Conservation (phyloP, 106 monocot species). For the Allium cepa region DNA sequence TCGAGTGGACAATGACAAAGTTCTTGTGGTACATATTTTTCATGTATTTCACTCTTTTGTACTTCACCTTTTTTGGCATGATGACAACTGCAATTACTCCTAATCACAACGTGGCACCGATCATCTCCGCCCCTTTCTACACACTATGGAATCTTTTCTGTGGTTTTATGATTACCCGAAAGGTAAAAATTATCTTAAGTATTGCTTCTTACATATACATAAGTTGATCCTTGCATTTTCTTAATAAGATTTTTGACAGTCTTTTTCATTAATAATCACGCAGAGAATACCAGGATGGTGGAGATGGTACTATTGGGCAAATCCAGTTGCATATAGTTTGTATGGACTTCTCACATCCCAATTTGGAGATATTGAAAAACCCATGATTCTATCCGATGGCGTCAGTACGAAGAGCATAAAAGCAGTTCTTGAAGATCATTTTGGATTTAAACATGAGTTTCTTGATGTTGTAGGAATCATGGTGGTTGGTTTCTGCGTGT, state of each 20-base stretch:
- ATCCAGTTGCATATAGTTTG: slow-evolving; percentile 89
- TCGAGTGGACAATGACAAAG: slow-evolving; percentile 74
- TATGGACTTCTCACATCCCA: slow-evolving; percentile 94
- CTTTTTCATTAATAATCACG: slow-evolving; percentile 1
- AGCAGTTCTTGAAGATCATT: slow-evolving; percentile 56
- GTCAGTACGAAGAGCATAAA: slow-evolving; percentile 36
- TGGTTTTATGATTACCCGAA: slow-evolving; percentile 80
- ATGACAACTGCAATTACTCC: slow-evolving; percentile 97
- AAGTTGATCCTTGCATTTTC: too few species aligned
- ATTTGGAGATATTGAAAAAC: slow-evolving; percentile 60
- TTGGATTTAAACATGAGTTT: slow-evolving; percentile 74
- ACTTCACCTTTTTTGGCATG: slow-evolving; percentile 99
- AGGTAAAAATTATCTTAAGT: slow-evolving; percentile 33
- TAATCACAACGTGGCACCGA: slow-evolving; percentile 86
- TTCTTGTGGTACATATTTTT: slow-evolving; percentile 91
- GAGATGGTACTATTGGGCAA: slow-evolving; percentile 99
- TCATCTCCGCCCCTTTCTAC: slow-evolving; percentile 94
- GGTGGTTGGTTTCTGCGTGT: slow-evolving; percentile 63
- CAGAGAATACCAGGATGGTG: slow-evolving; percentile 94
- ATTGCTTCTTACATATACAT: neutral
- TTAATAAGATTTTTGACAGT: neutral
- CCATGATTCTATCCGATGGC: slow-evolving; percentile 66
- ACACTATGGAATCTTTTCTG: slow-evolving; percentile 99
- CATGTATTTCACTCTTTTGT: slow-evolving; percentile 93
- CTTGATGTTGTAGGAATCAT: slow-evolving; percentile 60